A percentile compares a stretch with the other conserved stretches of the same genome.
Conservation (phyloP, 441 rosid species). For the Metrosideros polymorpha region DNA sequence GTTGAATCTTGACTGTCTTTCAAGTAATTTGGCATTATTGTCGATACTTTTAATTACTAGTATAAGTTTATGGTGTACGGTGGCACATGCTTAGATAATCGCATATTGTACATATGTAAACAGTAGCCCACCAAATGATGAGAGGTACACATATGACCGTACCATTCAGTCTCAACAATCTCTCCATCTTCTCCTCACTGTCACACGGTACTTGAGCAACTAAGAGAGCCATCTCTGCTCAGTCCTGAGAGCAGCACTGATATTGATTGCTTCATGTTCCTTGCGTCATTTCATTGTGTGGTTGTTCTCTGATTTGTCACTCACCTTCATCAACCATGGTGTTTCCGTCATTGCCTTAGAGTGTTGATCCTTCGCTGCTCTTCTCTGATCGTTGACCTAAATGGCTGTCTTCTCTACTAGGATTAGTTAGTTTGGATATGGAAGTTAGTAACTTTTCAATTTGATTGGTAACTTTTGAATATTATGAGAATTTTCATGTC, state of each 20-base stretch:
- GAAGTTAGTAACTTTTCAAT: background rate
- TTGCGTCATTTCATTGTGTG: background rate
- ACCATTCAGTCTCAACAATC: background rate
- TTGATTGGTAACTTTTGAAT: background rate
- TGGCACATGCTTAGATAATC: background rate
- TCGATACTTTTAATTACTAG: background rate
- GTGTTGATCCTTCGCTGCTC: background rate
- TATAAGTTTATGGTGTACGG: background rate
- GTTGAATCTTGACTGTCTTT: background rate
- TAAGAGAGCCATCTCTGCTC: background rate
- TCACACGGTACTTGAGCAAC: background rate
- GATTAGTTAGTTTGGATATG: no score
- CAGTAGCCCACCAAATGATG: background rate
- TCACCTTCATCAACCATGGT: background rate
- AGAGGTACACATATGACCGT: background rate
- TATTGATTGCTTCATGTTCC: background rate
- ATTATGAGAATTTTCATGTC: background rate
- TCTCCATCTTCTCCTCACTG: background rate
- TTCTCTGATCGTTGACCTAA: background rate
- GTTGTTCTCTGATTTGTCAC: background rate
- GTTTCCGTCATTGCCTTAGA: background rate
- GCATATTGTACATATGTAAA: background rate
- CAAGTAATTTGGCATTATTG: background rate
- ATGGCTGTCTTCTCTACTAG: background rate
- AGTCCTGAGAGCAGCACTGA: background rate